Base-by-base conservation (phyloP, 371 early-diverging fungal genomes). In the Rhizopus delemar region DNA sequence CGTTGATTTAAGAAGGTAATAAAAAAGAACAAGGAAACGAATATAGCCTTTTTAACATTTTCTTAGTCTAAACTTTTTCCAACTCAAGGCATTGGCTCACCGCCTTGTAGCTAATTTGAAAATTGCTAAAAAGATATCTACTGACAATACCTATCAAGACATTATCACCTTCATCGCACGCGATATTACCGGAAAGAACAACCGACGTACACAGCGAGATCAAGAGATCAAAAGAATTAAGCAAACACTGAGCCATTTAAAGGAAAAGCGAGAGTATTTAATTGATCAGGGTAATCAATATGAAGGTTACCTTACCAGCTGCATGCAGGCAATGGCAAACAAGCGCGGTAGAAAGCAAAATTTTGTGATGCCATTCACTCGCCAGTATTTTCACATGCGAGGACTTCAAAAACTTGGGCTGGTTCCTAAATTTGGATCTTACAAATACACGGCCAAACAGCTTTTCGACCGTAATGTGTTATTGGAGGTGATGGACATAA, bases 381-480 rank as follows among this genome's bases (percentile, higher is more conserved):
- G 87, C 22, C 99, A 97, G 73, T 97, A 94, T 69, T 95, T 90
- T 81, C 96, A 97, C 69, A 71, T 94, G 62, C 82, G 87, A 35
- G 89, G 90, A 36, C 83, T 97, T 51, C 82, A 93, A 68, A 88
- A 90, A 48, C 62, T 85, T n/a, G 97, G 96, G 8, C 83, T 83
- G 31, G 91, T 96, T 43, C 98, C 99, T 4, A 88, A 90, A 65
- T 99, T 96, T 73, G 99, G 99, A 5, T 95, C 96, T 38, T 98
- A 87, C 87, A 97, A 97, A 82, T 98, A 96, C 79, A 90, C 92
- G 12, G 98, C 98, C 9, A 91, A 92, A 59, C 88, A 91, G 58
- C 78, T 99, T 53, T 82, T 91, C 62, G 89, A 93, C 59, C 92
- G 94, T 68, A 97, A 99, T 49, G 93, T 99, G 5, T 68, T 99